These are phyloP conservation scores for Bisporella sp. DNA, from an alignment of 2,329 filamentous ascomycete genomes.

Conservation along the genomic window DNA sequence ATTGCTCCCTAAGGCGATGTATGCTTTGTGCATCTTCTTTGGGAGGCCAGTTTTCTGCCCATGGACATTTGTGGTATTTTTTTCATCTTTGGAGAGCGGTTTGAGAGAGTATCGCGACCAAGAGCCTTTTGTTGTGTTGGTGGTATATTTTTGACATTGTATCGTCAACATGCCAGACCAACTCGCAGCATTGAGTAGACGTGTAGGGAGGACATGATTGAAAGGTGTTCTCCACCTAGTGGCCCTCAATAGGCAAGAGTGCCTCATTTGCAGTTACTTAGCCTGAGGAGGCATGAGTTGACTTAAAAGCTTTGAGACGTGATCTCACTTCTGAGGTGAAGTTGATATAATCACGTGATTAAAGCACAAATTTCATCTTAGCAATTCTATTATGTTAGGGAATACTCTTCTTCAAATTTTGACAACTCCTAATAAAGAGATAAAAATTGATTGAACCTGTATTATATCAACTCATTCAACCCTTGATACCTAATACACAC, in stretches of 20 bases:
- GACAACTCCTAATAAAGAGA: too few species aligned
- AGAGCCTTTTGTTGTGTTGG: background rate
- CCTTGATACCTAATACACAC: too few species aligned
- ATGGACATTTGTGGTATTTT: background rate
- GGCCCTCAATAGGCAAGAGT: background rate
- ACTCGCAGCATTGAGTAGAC: background rate
- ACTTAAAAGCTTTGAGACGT: background rate
- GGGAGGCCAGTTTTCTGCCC: background rate
- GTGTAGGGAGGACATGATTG: background rate
- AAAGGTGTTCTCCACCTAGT: background rate
- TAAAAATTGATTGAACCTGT: too few species aligned
- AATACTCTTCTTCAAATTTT: too few species aligned
- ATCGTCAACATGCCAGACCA: background rate
- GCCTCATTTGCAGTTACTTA: constrained; percentile 8
- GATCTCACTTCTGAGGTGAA: background rate
- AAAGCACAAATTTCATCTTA: too few species aligned
- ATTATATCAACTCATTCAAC: too few species aligned
- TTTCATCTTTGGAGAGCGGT: background rate
- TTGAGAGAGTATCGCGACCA: constrained; percentile 16
- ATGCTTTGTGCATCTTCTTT: constrained; percentile 40
- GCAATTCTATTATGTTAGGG: too few species aligned
- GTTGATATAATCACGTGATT: background rate
- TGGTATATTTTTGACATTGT: too few species aligned
- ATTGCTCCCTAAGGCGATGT: constrained; percentile 89
- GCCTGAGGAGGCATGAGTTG: too few species aligned